These are phyloP conservation scores for Apium graveolens DNA, from an alignment of 129 eudicot species.

Conservation along the genomic window DNA sequence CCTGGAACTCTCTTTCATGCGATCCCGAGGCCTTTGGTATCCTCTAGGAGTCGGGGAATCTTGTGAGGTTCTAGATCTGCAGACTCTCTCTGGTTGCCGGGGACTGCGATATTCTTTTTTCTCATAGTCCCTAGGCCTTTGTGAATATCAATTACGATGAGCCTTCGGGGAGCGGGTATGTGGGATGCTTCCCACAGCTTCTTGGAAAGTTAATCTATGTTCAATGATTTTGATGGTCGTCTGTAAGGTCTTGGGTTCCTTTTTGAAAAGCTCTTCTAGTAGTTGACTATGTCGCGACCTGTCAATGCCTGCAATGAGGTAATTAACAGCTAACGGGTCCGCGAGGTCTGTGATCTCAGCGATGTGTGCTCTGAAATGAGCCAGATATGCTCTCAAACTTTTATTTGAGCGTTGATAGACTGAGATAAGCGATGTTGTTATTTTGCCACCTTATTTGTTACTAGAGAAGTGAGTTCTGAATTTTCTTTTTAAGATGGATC, in stretches of 20 bases:
- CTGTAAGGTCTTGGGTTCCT: neutral
- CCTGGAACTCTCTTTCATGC: too few species aligned
- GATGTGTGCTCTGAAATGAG: neutral
- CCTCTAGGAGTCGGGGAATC: too few species aligned
- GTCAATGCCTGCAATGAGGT: neutral
- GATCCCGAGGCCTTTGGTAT: too few species aligned
- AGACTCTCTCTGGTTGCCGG: too few species aligned
- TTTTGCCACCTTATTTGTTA: neutral
- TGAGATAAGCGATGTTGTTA: neutral
- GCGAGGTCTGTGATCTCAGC: neutral
- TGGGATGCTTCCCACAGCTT: neutral
- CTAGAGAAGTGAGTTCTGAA: neutral
- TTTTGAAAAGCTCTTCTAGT: neutral
- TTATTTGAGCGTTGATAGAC: neutral
- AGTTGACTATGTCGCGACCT: neutral
- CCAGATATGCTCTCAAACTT: neutral
- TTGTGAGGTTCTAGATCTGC: too few species aligned
- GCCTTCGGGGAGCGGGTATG: too few species aligned
- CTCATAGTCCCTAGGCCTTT: too few species aligned
- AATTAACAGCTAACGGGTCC: neutral
- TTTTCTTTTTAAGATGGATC: neutral
- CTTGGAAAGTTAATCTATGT: neutral
- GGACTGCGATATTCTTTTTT: too few species aligned
- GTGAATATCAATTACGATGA: too few species aligned
- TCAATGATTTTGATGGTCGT: neutral